Conservation (phyloP, 805 yeast genomes). For the Candida manassasensis region DNA sequence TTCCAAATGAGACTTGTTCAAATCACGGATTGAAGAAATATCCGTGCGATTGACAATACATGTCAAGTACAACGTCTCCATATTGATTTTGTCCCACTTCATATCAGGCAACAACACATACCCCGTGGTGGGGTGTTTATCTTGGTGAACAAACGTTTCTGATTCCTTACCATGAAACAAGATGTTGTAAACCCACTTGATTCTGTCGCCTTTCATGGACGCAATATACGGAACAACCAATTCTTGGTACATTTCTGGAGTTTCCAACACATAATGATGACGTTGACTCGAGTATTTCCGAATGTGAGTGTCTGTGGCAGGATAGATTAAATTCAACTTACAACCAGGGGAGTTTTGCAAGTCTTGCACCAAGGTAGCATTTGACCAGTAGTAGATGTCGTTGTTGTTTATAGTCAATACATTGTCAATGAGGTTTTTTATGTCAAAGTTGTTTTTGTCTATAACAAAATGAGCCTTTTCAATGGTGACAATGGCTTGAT, state of each 20-base stretch:
- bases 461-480: constrained; percentile 66
- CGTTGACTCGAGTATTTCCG: constrained; percentile 63
- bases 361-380: constrained; percentile 45
- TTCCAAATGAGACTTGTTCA: constrained; percentile 52
- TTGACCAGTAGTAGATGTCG: constrained; percentile 84
- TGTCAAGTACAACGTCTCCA: constrained; percentile 70
- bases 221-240: constrained; percentile 72
- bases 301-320: constrained; percentile 85
- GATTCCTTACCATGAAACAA: constrained; percentile 77
- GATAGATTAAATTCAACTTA: constrained; percentile 75
- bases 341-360: constrained; percentile 50
- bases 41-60: constrained; percentile 69
- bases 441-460: constrained; percentile 12
- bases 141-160: constrained; percentile 70
- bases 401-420: constrained; percentile 52
- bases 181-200: constrained; percentile 89
- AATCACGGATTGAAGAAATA: constrained; percentile 71
- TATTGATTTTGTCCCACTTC: constrained; percentile 85
- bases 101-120: constrained; percentile 86
- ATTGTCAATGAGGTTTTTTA: constrained; percentile 14
- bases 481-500: constrained; percentile 64
- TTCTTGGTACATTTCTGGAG: constrained; percentile 65
- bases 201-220: constrained; percentile 68
- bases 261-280: constrained; percentile 65
- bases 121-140: constrained; percentile 50